Evolutionary conservation across 306 rosid species (phyloP), one percentile per base, ranked within the genome.

Genomic region (Inga laurina): DNA sequence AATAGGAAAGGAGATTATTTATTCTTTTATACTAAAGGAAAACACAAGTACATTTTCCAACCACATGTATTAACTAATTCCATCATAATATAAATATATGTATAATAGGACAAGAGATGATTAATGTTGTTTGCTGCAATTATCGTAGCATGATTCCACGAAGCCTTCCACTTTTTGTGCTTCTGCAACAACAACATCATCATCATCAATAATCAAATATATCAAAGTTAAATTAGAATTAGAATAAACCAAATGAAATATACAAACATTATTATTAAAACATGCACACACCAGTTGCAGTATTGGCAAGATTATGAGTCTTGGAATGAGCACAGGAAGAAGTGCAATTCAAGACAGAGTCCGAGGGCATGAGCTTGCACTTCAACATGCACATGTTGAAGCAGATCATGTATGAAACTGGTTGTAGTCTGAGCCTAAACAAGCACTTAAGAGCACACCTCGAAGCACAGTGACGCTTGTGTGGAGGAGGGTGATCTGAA

Each of bases 81-180:
- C 71, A 65, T 14, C 19, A 37, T 37, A 35, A 0, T 12, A 16
- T 13, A 8, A 49, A 12, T 51, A 22, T 34, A 6, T 37, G 41
- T 21, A 15, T 15, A 35, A 34, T 22, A 10, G 34, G 72, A 24
- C 19, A 62, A 35, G 30, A 19, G 13, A 43, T 7, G 5, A 69
- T 69, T 7, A 43, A 1, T 21, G 49, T 71, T 41, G 44, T 32
- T 10, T 71, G 18, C 14, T 71, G 75, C 75, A 71, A 21, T 21
- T 43, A 13, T 71, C 16, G 75, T 71, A 71, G 35, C 75, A 71
- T n/a, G 75, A 43, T 8, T 71, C 75, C 52, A 71, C 75, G 46
- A 43, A 71, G 52, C 32, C 75, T 71, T 41, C 75, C 34, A 71
- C 75, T 3, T 70, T 7, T 8, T 24, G 32, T 19, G 74, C 74